Percentiles rank a stretch among this genome's conserved stretches.
Evolutionary conservation across 2,329 filamentous ascomycete species (phyloP).

Genomic region (Hortaea sp.): DNA sequence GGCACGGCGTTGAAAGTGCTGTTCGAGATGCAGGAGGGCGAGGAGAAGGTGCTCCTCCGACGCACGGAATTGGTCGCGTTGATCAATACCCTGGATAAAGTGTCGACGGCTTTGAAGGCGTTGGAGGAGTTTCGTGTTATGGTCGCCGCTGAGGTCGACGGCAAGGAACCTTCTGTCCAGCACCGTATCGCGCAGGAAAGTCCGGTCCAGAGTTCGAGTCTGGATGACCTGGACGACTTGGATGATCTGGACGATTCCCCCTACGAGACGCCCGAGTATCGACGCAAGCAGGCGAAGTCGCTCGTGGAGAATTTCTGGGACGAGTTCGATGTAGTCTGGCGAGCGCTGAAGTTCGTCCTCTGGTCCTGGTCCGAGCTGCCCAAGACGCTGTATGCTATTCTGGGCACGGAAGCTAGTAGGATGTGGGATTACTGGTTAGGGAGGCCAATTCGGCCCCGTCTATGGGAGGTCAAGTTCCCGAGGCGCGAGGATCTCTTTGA

Average conservation of each 20-base stretch:
- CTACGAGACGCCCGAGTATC: slow-evolving; percentile 33
- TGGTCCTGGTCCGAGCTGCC: slow-evolving; percentile 51
- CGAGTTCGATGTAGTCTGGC: slow-evolving; percentile 55
- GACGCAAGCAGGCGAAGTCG: slow-evolving; percentile 33
- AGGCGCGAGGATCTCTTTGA: slow-evolving; percentile 21
- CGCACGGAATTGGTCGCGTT: slow-evolving; percentile 89
- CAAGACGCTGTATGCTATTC: slow-evolving; percentile 32
- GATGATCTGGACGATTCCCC: slow-evolving; percentile 17
- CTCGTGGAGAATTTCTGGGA: slow-evolving; percentile 49
- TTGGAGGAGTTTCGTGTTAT: slow-evolving; percentile 60
- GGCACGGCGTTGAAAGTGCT: slow-evolving; percentile 90
- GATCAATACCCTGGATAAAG: slow-evolving; percentile 84
- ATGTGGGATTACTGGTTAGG: slow-evolving; percentile 55
- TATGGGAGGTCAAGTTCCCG: slow-evolving; percentile 45
- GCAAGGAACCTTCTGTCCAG: slow-evolving; percentile 8
- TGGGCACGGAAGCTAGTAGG: slow-evolving; percentile 43
- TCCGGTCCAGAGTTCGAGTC: slow-evolving; percentile 7
- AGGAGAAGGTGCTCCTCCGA: slow-evolving; percentile 60
- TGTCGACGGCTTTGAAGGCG: slow-evolving; percentile 69
- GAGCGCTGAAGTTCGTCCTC: slow-evolving; percentile 56
- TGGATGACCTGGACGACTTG: slow-evolving; percentile 9
- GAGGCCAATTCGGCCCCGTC: slow-evolving; percentile 46
- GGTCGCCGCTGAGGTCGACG: slow-evolving; percentile 24
- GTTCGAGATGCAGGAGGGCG: slow-evolving; percentile 71
- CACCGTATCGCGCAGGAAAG: slow-evolving; percentile 7